Conservation (phyloP, 371 early-diverging fungal genomes). For the Actinomortierella wolfii region DNA sequence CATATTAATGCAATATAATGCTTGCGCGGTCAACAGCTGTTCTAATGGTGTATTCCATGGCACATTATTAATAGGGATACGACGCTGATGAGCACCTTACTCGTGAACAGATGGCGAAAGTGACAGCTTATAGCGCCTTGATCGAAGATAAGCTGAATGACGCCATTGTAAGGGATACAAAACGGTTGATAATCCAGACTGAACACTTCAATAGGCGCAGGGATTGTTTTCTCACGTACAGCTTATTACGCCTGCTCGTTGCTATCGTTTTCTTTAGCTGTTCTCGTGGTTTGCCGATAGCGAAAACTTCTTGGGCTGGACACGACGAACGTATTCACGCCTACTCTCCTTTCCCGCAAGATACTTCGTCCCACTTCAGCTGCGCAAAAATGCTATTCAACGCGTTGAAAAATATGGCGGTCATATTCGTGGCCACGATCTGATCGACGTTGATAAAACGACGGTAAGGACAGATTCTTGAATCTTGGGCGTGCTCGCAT, state of each 20-base stretch:
- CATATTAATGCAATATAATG: too few relatives aligned
- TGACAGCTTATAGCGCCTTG: constrained; percentile 54
- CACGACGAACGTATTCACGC: constrained; percentile 68
- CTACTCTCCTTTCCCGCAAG: constrained; percentile 67
- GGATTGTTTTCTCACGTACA: too few relatives aligned
- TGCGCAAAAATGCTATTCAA: constrained; percentile 58
- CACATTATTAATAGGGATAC: constrained; percentile 24
- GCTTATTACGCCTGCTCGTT: too few relatives aligned
- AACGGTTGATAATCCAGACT: too few relatives aligned
- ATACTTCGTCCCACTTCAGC: constrained; percentile 64
- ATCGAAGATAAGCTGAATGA: constrained; percentile 60
- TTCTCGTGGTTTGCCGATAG: constrained; percentile 74
- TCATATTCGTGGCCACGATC: constrained; percentile 47
- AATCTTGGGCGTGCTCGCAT: not conserved
- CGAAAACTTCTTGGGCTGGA: constrained; percentile 68
- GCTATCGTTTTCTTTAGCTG: constrained; percentile 32
- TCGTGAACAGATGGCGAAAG: constrained; percentile 56
- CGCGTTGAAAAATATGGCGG: constrained; percentile 57
- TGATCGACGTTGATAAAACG: constrained; percentile 19
- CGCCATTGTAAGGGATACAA: constrained; percentile 56
- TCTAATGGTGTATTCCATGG: too few relatives aligned
- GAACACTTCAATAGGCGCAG: too few relatives aligned
- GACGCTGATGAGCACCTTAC: constrained; percentile 56
- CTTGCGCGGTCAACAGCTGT: too few relatives aligned
- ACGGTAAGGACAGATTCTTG: constrained; percentile 17